These are phyloP conservation scores for Ormosia semicastrata DNA, from an alignment of 306 rosid genomes.

Conservation along the genomic window DNA sequence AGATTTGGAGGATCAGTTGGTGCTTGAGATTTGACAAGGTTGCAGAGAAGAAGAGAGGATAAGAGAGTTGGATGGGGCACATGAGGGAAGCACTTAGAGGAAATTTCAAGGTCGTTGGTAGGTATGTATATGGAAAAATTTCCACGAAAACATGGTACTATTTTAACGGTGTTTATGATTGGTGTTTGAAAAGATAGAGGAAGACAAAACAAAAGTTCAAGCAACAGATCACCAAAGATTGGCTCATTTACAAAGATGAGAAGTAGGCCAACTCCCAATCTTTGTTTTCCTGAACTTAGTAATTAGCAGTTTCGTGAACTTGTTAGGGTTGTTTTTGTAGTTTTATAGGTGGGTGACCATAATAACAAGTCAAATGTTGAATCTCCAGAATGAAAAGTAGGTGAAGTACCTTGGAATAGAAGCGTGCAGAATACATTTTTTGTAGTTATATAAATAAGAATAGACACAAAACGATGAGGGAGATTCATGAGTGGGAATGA, in stretches of 20 bases:
- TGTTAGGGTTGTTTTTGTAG: neutral
- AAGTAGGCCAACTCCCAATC: conserved; percentile 28
- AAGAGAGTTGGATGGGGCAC: neutral
- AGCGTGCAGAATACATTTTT: neutral
- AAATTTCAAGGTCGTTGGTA: conserved; percentile 33
- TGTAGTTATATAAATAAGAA: neutral
- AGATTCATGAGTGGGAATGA: neutral
- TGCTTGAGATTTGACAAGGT: conserved; percentile 11
- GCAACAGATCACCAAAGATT: conserved; percentile 25
- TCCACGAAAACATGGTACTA: neutral
- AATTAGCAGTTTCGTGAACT: neutral
- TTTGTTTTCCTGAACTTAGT: neutral
- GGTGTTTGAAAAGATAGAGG: conserved; percentile 37
- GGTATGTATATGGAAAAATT: conserved; percentile 8
- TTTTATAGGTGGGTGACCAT: neutral
- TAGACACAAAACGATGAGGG: neutral
- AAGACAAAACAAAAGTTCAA: conserved; percentile 27
- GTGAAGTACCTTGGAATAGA: conserved; percentile 7
- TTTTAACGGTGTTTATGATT: conserved; percentile 21
- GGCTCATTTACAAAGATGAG: neutral
- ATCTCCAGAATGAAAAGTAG: conserved; percentile 24
- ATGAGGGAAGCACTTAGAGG: neutral
- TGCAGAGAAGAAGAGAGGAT: conserved; percentile 37
- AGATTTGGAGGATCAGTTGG: conserved; percentile 38
- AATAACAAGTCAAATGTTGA: conserved; percentile 14